phyloP scores from a whole-genome alignment of 352 stramenopile genomes.

The Peronospora belbahrii region DNA sequence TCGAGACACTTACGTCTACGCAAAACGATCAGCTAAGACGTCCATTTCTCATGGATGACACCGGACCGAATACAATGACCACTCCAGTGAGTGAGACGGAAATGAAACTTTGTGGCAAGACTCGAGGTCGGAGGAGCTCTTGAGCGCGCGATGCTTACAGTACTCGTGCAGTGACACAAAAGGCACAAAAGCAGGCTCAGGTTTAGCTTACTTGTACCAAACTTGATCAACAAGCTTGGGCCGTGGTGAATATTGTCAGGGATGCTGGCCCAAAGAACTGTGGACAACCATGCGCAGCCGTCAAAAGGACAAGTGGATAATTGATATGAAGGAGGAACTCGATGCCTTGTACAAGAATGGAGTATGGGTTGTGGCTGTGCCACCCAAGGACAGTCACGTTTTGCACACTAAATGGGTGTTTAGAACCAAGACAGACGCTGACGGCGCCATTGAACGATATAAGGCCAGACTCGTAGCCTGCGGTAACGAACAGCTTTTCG shows the following conservation, averaged over 20 bases:
- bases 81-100: no score
- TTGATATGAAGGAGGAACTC: conserved; percentile 3
- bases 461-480: no score
- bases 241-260: conserved; percentile 2
- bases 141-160: not conserved
- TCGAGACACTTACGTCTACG: not conserved
- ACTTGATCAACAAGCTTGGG: not conserved
- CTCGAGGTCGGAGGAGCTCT: not conserved
- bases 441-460: not conserved
- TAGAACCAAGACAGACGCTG: not conserved
- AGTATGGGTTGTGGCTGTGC: not conserved
- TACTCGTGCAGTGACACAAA: not conserved
- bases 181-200: not conserved
- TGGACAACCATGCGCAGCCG: conserved; percentile 1
- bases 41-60: no score
- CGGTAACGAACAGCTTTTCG: not conserved
- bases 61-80: no score
- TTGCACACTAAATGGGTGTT: not conserved
- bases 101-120: not conserved
- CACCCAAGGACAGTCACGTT: not conserved
- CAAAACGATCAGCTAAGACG: no score
- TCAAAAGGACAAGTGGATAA: not conserved
- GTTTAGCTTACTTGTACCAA: no score
- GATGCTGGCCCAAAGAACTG: conserved; percentile 13
- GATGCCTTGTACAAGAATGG: not conserved